Base-by-base conservation (phyloP, 257 asterid species). In the Solanum chilense region DNA sequence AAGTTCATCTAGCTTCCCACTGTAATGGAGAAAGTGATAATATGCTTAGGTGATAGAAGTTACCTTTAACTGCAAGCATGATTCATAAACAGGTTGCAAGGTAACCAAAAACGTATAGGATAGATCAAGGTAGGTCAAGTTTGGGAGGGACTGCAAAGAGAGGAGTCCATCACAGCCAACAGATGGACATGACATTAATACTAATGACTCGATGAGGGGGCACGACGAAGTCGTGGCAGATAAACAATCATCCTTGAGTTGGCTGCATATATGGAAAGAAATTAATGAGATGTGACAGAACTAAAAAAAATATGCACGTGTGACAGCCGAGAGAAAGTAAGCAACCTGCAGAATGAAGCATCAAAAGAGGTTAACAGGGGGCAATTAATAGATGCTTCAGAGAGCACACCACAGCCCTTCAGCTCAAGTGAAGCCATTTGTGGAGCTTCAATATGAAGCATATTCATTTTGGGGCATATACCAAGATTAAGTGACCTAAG, bases 321-420 rank as follows among this genome's bases (percentile, higher is more conserved):
- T 45, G 84, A 86, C 37, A 86, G 68, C 44, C 9, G 60, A 33
- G 52, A 49, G 58, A 60, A 85, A 56, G 86, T 88, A 41, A 56
- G 85, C 88, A 44, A 95, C 99, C 98, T 91, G 98, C 98, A 95
- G 92, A 97, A 97, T 82, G 99, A 97, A 85, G 99, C 99, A 92
- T 96, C 99, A 93, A 97, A 92, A 88, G 98, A 93, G 81, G 98
- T 94, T 68, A 97, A 90, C 41, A 93, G 92, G 25, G 98, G 99
- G 91, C 99, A 97, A 76, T 92, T 84, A 70, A 97, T 94, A 80
- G 91, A 90, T 88, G 99, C 99, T 80, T 93, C 95, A 85, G 98
- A 93, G 37, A 97, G 88, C 60, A 94, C 98, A 75, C 99, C 99
- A 89, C 99, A 97, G 3, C 99, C 99, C 93, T 97, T 95, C 90